Evolutionary conservation across 495 filamentous ascomycete genomes (phyloP), one percentile per base, ranked within the genome.

Genomic region (Chaetomium fimeti): DNA sequence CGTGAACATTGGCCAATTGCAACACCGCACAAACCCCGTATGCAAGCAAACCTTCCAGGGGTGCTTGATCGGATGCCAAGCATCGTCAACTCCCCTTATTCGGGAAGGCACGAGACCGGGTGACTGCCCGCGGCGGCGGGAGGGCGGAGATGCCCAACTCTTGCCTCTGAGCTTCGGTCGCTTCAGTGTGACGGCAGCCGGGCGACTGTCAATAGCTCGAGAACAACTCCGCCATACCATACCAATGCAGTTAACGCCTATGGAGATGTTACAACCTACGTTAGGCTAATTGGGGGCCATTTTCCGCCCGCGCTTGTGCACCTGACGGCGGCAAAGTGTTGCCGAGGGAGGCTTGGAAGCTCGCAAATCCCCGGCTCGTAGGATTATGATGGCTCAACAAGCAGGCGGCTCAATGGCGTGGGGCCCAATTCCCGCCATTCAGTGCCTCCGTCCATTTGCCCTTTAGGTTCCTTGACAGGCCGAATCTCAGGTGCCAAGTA

Each of bases 261-360:
- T 36, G 32, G 32, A 36, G 32, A 36, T 36, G 40, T 18, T 18
- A 1, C 40, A 43, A 11, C n/a, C n/a, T n/a, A n/a, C 2, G 40
- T 43, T 43, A 43, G 51, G 27, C 27, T 54, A 18, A 54, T 54
- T 54, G 51, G 51, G 51, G 51, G 51, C 51, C 51, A n/a, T 54
- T n/a, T 32, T 18, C 9, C 16, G 11, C 15, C 1, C 51, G 53
- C 32, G 29, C 18, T 56, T 40, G 32, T n/a, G 8, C n/a, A 54
- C 27, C 53, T 36, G 32, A 56, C 22, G 28, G 53, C 53, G 28
- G 53, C 53, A 56, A 40, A 22, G 53, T 11, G 18, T 38, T 36
- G 53, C 53, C 29, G 53, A 56, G 28, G 13, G 52, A 54, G 53
- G 53, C 53, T 56, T 56, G 32, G 53, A 7, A 24, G 9, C 48